Evolutionary conservation across 176 grass and related monocot species (phyloP), one percentile per base, ranked within the genome.

Genomic region (Puccinellia tenuiflora): DNA sequence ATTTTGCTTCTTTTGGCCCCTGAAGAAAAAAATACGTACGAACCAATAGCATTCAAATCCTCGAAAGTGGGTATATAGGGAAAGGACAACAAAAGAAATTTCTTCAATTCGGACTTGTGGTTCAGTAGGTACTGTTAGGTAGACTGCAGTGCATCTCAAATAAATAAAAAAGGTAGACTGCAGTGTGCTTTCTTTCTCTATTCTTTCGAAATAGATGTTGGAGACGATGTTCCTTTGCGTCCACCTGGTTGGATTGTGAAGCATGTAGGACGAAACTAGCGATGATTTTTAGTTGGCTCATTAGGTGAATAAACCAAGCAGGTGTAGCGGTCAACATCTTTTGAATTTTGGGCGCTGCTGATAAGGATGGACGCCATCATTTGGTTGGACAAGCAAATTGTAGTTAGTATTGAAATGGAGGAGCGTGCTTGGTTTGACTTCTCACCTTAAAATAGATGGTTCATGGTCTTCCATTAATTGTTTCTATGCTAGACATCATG

Each of bases 1-100:
- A 55, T 90, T 86, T 90, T 86, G 56, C 45, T 46, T 90, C 65
- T 73, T 86, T 83, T 82, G 20, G 60, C 78, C 63, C 71, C 63
- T 13, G 20, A 51, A 69, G 45, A 25, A 82, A 84, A 59, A 82
- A 16, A 67, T 81, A 59, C 79, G n/a, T 45, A 76, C 46, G 28
- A 73, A 56, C 79, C 65, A 47, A 20, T 81, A 60, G 61, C 77
- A 59, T 81, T 85, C 79, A 40, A 8, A 47, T 83, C 7, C 47
- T 34, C 65, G n/a, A 70, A 62, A 64, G 63, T 53, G 22, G 28
- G 42, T 11, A 63, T 35, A 10, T n/a, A 17, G 66, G 37, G 20
- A 47, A 22, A 75, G 37, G 17, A 29, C 72, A 38, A 0, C 35
- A 86, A 24, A 88, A 66, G 43, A 73, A 53, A 24, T 9, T 73